Percentiles rank a stretch among this genome's conserved stretches.
phyloP scores from a whole-genome alignment of 1,284 basidiomycete species.

The Ceratobasidium sp. region DNA sequence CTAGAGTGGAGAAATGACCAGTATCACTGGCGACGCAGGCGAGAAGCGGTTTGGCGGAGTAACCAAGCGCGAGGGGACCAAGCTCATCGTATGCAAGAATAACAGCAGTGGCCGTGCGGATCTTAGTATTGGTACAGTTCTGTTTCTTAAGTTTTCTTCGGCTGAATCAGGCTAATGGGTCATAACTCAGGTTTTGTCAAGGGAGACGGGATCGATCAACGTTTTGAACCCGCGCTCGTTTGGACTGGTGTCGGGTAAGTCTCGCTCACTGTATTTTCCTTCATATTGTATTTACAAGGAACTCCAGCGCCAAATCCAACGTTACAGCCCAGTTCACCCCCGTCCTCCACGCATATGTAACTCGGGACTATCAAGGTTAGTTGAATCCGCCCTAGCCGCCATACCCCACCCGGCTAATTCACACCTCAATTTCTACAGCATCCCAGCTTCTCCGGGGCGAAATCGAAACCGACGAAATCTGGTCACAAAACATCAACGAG shows the following conservation, averaged over 20 bases:
- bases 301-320: constrained; percentile 26
- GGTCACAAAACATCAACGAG: constrained; percentile 27
- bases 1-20: constrained; percentile 23
- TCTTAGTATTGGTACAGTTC: constrained; percentile 13
- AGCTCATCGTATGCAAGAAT: constrained; percentile 31
- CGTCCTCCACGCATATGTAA: constrained; percentile 33
- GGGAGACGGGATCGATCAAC: constrained; percentile 30
- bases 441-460: constrained; percentile 35
- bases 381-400: no score
- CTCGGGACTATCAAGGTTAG: constrained; percentile 27
- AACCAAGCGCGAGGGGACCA: constrained; percentile 19
- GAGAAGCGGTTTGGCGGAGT: constrained; percentile 22
- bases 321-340: constrained; percentile 36
- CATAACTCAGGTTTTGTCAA: constrained; percentile 11
- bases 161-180: background rate
- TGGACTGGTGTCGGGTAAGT: constrained; percentile 37
- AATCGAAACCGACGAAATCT: constrained; percentile 16
- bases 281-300: background rate
- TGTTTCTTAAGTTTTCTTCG: background rate
- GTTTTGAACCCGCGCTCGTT: background rate
- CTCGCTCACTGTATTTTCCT: background rate
- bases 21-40: background rate
- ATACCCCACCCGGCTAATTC: background rate
- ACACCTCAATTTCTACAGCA: background rate
- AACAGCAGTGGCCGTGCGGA: constrained; percentile 21